Evolutionary conservation across 176 grass and related monocot species (phyloP), one percentile per base, ranked within the genome.

Genomic region (Rhynchospora tenuis): DNA sequence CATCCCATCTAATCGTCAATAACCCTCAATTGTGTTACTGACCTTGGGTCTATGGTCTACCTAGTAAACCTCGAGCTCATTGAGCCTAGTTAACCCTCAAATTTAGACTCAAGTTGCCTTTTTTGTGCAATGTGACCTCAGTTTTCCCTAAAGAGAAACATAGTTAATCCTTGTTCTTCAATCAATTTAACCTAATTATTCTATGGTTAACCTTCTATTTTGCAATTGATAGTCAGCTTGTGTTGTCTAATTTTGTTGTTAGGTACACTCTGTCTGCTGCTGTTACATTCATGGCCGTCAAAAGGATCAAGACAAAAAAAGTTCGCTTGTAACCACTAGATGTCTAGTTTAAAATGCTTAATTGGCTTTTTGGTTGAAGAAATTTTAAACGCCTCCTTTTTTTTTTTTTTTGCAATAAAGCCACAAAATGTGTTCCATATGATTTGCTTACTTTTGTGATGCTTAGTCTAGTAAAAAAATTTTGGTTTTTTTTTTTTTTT

Each of bases 241-340:
- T 77, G 26, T 56, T 77, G 14, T 14, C 50, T 55, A 56, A 86
- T 79, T 72, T 13, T 84, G 42, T 89, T 81, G 43, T 84, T 59
- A 99, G 93, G 96, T 95, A 99, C 77, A 90, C 93, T 84, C 93
- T 99, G 64, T 93, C 96, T 75, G 96, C 86, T 76, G 96, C 96
- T 80, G 96, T 99, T 63, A 92, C 93, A 24, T 95, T 78, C 69
- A 95, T 99, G 93, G 93, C 96, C 28, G 15, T 67, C 31, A 91
- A 87, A 83, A 80, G 91, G 45, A 93, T 99, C 85, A 95, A 83
- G 78, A 70, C 81, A 42, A 99, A 93, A 76, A 99, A 90, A 31
- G 59, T 93, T 78, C 88, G 52, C 60, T 16, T 89, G 51, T 96
- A 93, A 85, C 33, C 33, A 4, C 5, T 27, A 60, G 38, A 80